Conservation (phyloP, 495 filamentous ascomycete genomes). For the Tuber aestivum region DNA sequence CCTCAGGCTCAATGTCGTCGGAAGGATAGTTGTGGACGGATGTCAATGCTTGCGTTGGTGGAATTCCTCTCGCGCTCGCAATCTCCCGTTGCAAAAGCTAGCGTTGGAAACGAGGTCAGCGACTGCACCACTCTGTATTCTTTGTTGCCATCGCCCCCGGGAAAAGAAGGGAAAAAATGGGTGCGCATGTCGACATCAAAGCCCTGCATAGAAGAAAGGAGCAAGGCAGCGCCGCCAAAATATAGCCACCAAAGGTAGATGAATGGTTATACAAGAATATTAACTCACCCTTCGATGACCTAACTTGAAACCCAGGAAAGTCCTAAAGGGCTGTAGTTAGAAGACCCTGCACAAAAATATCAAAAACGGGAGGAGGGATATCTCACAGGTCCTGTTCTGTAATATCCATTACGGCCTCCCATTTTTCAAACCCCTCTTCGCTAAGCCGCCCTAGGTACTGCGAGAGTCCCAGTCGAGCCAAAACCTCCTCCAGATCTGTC, state of each 20-base stretch:
- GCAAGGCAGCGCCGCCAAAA: constrained; percentile 9
- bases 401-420: constrained; percentile 73
- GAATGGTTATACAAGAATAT: constrained; percentile 9
- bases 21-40: constrained; percentile 25
- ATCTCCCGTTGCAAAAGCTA: constrained; percentile 51
- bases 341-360: constrained; percentile 17
- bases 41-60: constrained; percentile 42
- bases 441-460: constrained; percentile 65
- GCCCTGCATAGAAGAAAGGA: constrained; percentile 8
- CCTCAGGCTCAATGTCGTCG: constrained; percentile 40
- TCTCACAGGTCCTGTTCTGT: constrained; percentile 72
- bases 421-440: constrained; percentile 72
- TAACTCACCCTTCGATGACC: constrained; percentile 66
- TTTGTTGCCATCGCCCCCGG: neutral
- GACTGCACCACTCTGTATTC: constrained; percentile 1
- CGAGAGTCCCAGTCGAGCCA: constrained; percentile 65
- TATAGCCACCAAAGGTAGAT: constrained; percentile 4
- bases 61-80: constrained; percentile 54
- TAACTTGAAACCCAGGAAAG: constrained; percentile 64
- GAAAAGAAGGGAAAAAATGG: neutral
- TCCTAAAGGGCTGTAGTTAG: constrained; percentile 47
- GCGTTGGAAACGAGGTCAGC: constrained; percentile 24
- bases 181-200: neutral
- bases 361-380: constrained; percentile 22
- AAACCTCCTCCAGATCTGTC: constrained; percentile 54